Base-by-base conservation (phyloP, 495 filamentous ascomycete species). In the Glarea lozoyensis region DNA sequence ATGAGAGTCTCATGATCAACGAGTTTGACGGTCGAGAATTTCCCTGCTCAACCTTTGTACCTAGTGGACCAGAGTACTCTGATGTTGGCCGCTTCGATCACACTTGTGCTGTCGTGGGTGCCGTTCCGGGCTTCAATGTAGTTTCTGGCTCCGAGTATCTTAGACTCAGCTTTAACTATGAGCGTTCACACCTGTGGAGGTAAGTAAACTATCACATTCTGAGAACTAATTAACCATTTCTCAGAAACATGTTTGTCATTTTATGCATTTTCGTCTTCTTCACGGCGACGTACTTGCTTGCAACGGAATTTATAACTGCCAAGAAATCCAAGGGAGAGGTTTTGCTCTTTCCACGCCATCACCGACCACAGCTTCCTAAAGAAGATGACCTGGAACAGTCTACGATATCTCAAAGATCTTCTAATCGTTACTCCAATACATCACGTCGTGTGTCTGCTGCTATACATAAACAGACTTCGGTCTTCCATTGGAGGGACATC, bases 251-350 rank as follows among this genome's bases (percentile, higher is more conserved):
- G n/a, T n/a, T n/a, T n/a, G n/a, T n/a, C n/a, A n/a, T n/a, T n/a
- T n/a, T n/a, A n/a, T n/a, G n/a, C n/a, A n/a, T n/a, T n/a, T n/a
- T 75, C 58, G 36, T 70, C 4, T 78, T 81, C 61, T 83, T 83
- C 58, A 61, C 77, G 25, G 43, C 58, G 24, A 60, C 72, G n/a
- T 90, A 93, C 52, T 73, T 94, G 15, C 30, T 73, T 13, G 69
- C 72, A 7, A 82, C 81, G 18, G 88, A 95, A 58, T 68, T 75
- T 17, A 77, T 93, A 30, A 70, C 82, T 1, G 77, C 76, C 18
- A 78, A 82, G 65, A 82, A 83, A 49, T 89, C 84, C 11, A 95
- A 89, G 65, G 88, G 87, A 32, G 88, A 95, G 54, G 80, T 95
- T 20, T 63, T 94, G 9, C n/a, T n/a, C n/a, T n/a, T n/a, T n/a